phyloP scores from a whole-genome alignment of 768 basidiomycete genomes.

The Suillus variegatus region DNA sequence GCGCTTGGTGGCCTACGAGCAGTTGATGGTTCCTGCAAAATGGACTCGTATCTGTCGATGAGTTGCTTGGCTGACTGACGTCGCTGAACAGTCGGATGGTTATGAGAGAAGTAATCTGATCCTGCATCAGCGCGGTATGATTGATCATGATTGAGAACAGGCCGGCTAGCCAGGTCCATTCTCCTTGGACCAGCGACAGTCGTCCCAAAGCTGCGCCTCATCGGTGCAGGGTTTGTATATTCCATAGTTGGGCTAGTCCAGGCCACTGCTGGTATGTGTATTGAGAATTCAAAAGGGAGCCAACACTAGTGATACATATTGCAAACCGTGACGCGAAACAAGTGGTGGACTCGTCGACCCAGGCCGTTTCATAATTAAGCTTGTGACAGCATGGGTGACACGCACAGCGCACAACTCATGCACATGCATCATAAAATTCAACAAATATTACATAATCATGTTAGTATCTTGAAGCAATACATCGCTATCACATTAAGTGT shows the following conservation, averaged over 20 bases:
- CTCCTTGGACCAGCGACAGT: neutral
- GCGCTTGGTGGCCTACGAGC: constrained; percentile 12
- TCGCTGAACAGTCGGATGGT: constrained; percentile 21
- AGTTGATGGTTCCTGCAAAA: constrained; percentile 25
- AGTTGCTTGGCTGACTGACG: constrained; percentile 50
- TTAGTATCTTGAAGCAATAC: too few relatives aligned
- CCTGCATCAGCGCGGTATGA: neutral
- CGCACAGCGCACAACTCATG: too few relatives aligned
- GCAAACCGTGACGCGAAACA: neutral
- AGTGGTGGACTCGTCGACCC: neutral
- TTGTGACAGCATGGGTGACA: neutral
- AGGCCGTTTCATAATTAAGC: neutral
- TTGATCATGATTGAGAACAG: neutral
- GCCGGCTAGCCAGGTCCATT: neutral
- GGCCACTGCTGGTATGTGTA: neutral
- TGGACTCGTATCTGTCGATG: constrained; percentile 54
- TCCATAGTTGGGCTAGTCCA: neutral
- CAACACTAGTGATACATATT: neutral
- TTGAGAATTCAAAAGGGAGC: neutral
- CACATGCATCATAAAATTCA: too few relatives aligned
- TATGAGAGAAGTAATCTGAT: constrained; percentile 3
- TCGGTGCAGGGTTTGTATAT: neutral
- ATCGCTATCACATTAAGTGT: too few relatives aligned
- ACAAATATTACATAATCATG: too few relatives aligned
- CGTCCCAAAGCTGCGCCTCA: neutral